Evolutionary conservation across 2,329 filamentous ascomycete species (phyloP).

Genomic region (Aspergillus fumigatiaffinis): DNA sequence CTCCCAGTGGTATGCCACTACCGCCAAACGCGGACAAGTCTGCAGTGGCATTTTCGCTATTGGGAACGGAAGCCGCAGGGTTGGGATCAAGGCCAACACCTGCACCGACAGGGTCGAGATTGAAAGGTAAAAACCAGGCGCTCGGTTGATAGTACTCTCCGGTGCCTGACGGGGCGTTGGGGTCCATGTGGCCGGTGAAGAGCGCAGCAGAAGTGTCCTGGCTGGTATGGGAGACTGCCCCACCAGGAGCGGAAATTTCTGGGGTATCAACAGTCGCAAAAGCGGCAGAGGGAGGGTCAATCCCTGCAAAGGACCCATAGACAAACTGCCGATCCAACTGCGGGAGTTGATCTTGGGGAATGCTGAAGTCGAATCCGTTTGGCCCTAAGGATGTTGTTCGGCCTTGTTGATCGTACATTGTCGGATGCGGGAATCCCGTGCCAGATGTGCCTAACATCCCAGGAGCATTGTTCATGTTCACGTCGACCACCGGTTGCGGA

Average conservation of each 20-base stretch:
- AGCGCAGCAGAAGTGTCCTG: slow-evolving; percentile 22
- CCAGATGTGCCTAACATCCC: slow-evolving; percentile 26
- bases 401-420: slow-evolving; percentile 28
- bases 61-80: background rate
- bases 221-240: slow-evolving; percentile 14
- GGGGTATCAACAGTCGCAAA: slow-evolving; percentile 28
- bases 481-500: slow-evolving; percentile 25
- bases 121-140: slow-evolving; percentile 92
- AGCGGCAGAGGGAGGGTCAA: slow-evolving; percentile 40
- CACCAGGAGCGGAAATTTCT: slow-evolving; percentile 24
- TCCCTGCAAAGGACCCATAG: slow-evolving; percentile 64
- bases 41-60: slow-evolving; percentile 4
- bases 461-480: slow-evolving; percentile 26
- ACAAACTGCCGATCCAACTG: slow-evolving; percentile 73
- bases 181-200: slow-evolving; percentile 35
- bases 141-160: slow-evolving; percentile 47
- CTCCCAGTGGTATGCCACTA: slow-evolving; percentile 21
- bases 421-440: slow-evolving; percentile 36
- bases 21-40: slow-evolving; percentile 21
- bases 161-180: slow-evolving; percentile 30
- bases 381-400: slow-evolving; percentile 26
- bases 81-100: slow-evolving; percentile 14
- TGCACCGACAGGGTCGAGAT: slow-evolving; percentile 63
- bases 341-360: slow-evolving; percentile 49
- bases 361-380: slow-evolving; percentile 36